Evolutionary conservation across 1,284 basidiomycete genomes (phyloP).

Genomic region (Melampsora larici-populina): DNA sequence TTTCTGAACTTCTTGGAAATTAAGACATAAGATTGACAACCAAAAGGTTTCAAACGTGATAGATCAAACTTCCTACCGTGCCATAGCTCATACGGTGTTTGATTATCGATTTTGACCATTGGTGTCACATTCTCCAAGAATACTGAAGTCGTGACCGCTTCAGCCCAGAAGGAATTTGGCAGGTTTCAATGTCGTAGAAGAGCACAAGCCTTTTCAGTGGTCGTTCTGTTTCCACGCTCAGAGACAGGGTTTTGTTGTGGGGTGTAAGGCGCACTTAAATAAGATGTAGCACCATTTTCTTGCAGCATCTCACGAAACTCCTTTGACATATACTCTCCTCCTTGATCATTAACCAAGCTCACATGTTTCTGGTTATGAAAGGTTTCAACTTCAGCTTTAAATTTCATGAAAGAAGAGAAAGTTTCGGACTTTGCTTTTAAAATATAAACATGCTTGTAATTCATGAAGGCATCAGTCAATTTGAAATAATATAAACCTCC

Average conservation of each 20-base stretch:
- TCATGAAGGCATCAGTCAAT: too few relatives aligned
- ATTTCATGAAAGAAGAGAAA: background rate
- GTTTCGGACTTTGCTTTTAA: background rate
- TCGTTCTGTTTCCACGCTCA: slow-evolving; percentile 1
- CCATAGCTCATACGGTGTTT: background rate
- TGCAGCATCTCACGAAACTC: too few relatives aligned
- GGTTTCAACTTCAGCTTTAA: background rate
- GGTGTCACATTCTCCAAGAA: slow-evolving; percentile 11
- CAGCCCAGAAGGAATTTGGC: background rate
- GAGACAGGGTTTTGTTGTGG: too few relatives aligned
- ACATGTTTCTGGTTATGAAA: background rate
- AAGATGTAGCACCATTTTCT: too few relatives aligned
- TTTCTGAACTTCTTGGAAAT: background rate
- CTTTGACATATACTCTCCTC: too few relatives aligned
- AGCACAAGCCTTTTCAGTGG: background rate
- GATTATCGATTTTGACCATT: background rate
- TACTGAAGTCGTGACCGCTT: slow-evolving; percentile 10
- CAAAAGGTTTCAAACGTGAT: slow-evolving; percentile 2
- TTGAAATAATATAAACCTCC: too few relatives aligned
- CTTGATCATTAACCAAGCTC: background rate
- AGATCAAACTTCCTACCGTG: background rate
- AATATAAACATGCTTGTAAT: too few relatives aligned
- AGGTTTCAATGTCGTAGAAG: background rate
- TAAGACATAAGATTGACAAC: background rate
- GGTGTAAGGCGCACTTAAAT: too few relatives aligned